A percentile compares a stretch with the other conserved stretches of the same genome.
phyloP scores from a whole-genome alignment of 2,329 filamentous ascomycete genomes.

The Coniochaeta pulveracea region DNA sequence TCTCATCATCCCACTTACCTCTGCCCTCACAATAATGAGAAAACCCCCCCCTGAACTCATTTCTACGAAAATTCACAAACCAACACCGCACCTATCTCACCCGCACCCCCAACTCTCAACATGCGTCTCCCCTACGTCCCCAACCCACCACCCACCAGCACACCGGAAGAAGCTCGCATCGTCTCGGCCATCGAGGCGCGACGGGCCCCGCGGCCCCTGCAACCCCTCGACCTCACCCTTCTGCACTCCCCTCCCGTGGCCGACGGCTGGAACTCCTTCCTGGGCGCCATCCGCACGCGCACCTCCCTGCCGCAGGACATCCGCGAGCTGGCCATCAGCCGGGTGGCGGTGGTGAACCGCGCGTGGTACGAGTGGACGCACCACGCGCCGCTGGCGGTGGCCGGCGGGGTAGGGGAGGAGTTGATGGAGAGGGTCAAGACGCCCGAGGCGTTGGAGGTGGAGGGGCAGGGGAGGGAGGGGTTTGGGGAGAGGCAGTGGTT shows the following conservation, averaged over 20 bases:
- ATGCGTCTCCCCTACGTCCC: constrained; percentile 61
- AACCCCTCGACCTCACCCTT: constrained; percentile 64
- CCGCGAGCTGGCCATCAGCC: constrained; percentile 69
- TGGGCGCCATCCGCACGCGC: constrained; percentile 49
- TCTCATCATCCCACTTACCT: too few species aligned
- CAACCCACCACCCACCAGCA: constrained; percentile 33
- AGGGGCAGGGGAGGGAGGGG: constrained; percentile 18
- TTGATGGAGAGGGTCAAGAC: constrained; percentile 34
- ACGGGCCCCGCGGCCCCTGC: constrained; percentile 57
- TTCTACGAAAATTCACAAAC: too few species aligned
- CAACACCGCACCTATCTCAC: neutral
- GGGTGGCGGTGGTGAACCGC: constrained; percentile 67
- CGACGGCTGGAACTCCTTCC: constrained; percentile 63
- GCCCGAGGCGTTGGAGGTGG: constrained; percentile 14
- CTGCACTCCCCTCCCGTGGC: constrained; percentile 65
- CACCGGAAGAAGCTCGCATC: constrained; percentile 40
- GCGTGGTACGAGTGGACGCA: constrained; percentile 82
- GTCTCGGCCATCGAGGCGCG: constrained; percentile 53
- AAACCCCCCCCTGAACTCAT: too few species aligned
- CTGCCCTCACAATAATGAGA: too few species aligned
- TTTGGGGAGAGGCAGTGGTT: constrained; percentile 53
- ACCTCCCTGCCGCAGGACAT: constrained; percentile 40
- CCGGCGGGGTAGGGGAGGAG: constrained; percentile 42
- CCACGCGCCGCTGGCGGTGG: constrained; percentile 57
- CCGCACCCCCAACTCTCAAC: constrained; percentile 12